phyloP scores from a whole-genome alignment of 129 eudicot genomes.

The Artemisia annua region DNA sequence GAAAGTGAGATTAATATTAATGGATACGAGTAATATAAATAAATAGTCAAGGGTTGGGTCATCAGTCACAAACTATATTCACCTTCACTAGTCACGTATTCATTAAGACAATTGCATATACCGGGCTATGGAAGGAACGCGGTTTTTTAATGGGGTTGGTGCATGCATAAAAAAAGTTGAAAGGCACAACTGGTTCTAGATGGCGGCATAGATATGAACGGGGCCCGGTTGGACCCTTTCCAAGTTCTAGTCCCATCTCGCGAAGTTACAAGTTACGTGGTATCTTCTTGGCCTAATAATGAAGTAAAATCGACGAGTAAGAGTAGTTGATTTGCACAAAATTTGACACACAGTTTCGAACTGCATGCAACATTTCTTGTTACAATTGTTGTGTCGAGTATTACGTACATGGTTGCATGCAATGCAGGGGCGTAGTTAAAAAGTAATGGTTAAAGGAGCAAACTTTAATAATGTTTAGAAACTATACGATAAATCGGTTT shows the following conservation, averaged over 20 bases:
- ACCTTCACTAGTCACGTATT: constrained; percentile 8
- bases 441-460: too few species aligned
- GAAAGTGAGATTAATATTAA: not conserved
- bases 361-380: too few species aligned
- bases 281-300: too few species aligned
- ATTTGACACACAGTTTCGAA: too few species aligned
- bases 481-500: too few species aligned
- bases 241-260: not conserved
- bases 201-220: constrained; percentile 21
- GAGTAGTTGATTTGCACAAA: too few species aligned
- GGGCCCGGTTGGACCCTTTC: constrained; percentile 11
- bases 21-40: not conserved
- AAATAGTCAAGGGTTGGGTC: constrained; percentile 22
- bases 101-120: not conserved
- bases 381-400: too few species aligned
- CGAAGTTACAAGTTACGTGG: not conserved
- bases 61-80: not conserved
- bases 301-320: too few species aligned
- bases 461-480: too few species aligned
- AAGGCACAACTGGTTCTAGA: constrained; percentile 14
- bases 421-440: too few species aligned
- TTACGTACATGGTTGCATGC: too few species aligned
- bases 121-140: not conserved
- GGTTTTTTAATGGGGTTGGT: too few species aligned
- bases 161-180: constrained; percentile 1